Evolutionary conservation across 2,329 filamentous ascomycete genomes (phyloP), one percentile per base, ranked within the genome.

Genomic region (Blumeria hordei): DNA sequence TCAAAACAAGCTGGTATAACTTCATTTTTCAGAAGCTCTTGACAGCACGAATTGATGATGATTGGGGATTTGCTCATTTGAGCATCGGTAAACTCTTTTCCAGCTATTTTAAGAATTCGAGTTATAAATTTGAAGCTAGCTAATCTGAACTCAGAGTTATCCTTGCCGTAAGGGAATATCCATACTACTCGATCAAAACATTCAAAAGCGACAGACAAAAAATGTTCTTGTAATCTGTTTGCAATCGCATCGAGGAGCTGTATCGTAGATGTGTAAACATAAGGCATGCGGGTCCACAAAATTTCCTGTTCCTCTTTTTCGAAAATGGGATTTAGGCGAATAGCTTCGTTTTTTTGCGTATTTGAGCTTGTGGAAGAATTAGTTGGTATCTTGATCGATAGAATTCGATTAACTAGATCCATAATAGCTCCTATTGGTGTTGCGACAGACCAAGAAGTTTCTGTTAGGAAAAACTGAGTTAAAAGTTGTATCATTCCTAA

Each of bases 231-330:
- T 28, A 88, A 71, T 10, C 82, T 74, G 55, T 71, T 66, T 21
- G 78, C 64, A 49, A 92, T 64, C 10, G 70, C 67, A 8, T 72
- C 66, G 21, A 85, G 68, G 1, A 94, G 67, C 21, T 75, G 67
- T 55, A 94, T 69, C n/a, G 78, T 75, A 12, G 83, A 78, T 12
- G 80, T 68, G 63, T 95, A 87, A 41, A 95, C 76, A 9, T 75
- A 72, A 4, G 88, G 85, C 10, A 95, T 72, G 16, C 77, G 71
- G 50, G 75, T 70, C 77, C 84, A 88, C 3, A 95, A 72, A 47
- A 81, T 77, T 54, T 94, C 86, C 58, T 82, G 81, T 67, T 95
- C 90, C 53, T 93, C 85, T 58, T 83, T 77, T 35, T 80, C 75
- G 58, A 92, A 77, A 58, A 85, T 81, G 7, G 80, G 72, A 61